Evolutionary conservation across 257 asterid genomes (phyloP), one percentile per base, ranked within the genome.

Genomic region (Thymus mandschuricus): DNA sequence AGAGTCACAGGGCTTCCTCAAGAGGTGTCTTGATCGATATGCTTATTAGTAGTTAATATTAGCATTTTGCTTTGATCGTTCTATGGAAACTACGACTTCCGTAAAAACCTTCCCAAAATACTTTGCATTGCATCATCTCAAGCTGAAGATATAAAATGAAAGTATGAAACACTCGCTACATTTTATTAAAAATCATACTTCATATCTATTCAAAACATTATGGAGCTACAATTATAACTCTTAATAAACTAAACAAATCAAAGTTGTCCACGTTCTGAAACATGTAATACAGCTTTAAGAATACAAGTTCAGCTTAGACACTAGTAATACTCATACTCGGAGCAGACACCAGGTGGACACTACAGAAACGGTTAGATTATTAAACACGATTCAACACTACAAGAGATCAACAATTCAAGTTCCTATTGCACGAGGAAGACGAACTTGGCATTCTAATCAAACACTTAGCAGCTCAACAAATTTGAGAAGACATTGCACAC

Each of bases 81-180:
- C 35, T 34, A 60, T 6, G 65, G 50, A 54, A 71, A 30, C 59
- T 52, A 58, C 29, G 15, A 46, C 27, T n/a, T 59, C 21, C 69
- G 15, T n/a, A 27, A 46, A 46, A 15, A 49, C 41, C 11, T 43
- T 68, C 64, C 66, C 4, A 9, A 44, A 35, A 15, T 57, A 43
- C 29, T 40, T 27, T 29, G 28, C 45, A 13, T 27, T 28, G 21
- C 21, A 21, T 69, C 48, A 35, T 43, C 57, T 8, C 10, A 58
- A 57, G 62, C 33, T 40, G 15, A 11, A 27, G 54, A 54, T 29
- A 21, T 21, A 21, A 21, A 21, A 21, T 21, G 21, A 49, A 13
- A 30, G 54, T 52, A 28, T 7, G 29, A 69, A 55, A 30, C 48
- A 30, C 58, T 10, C 21, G 2, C 40, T 31, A 46, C 13, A 8